Evolutionary conservation across 768 basidiomycete species (phyloP).

Genomic region (Lactarius psammicola): DNA sequence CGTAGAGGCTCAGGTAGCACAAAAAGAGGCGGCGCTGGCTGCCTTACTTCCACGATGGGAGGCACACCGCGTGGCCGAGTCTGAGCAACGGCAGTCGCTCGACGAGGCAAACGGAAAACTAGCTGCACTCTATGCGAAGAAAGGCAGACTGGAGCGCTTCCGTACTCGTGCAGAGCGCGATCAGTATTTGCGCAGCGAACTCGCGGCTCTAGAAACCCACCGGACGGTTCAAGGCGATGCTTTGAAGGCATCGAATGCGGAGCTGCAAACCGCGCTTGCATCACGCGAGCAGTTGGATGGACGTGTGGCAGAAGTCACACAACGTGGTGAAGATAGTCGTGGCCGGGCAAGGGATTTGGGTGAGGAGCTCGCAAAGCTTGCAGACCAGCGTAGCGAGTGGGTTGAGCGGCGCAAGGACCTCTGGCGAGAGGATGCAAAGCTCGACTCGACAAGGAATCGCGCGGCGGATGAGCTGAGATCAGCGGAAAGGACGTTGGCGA

Average conservation of each 20-base stretch:
- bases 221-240: slow-evolving; percentile 54
- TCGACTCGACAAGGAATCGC: slow-evolving; percentile 71
- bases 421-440: slow-evolving; percentile 93
- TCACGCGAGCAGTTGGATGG: slow-evolving; percentile 57
- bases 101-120: slow-evolving; percentile 74
- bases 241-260: slow-evolving; percentile 51
- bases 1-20: slow-evolving; percentile 57
- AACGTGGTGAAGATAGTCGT: slow-evolving; percentile 64
- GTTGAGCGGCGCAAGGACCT: slow-evolving; percentile 85
- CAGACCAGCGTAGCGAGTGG: slow-evolving; percentile 65
- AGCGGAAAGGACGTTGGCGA: slow-evolving; percentile 73
- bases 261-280: slow-evolving; percentile 47
- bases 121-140: slow-evolving; percentile 80
- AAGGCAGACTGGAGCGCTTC: slow-evolving; percentile 85
- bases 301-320: slow-evolving; percentile 54
- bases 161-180: slow-evolving; percentile 82
- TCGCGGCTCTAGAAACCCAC: slow-evolving; percentile 64
- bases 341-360: slow-evolving; percentile 53
- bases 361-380: slow-evolving; percentile 59
- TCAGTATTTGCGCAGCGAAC: slow-evolving; percentile 74
- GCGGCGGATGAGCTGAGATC: slow-evolving; percentile 78
- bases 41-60: slow-evolving; percentile 72
- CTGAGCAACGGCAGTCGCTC: slow-evolving; percentile 59
- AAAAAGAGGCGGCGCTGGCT: slow-evolving; percentile 62
- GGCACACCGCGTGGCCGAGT: slow-evolving; percentile 49